These are phyloP conservation scores for Cutaneotrichosporon daszewskae DNA, from an alignment of 1,284 basidiomycete species.

Conservation along the genomic window DNA sequence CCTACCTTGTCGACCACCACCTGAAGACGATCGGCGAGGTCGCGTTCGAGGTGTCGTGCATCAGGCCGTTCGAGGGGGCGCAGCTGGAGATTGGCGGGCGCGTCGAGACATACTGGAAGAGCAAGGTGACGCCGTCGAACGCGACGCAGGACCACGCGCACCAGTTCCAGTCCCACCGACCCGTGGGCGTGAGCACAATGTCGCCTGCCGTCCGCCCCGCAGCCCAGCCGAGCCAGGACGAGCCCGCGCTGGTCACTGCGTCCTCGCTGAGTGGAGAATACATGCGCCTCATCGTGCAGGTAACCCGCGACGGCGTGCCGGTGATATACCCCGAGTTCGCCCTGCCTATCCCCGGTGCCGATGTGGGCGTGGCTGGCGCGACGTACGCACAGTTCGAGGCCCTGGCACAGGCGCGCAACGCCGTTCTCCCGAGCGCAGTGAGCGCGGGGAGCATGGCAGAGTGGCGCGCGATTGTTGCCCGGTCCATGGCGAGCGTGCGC, in stretches of 20 bases:
- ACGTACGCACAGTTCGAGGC: constrained; percentile 70
- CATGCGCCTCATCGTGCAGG: constrained; percentile 78
- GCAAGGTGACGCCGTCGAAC: constrained; percentile 59
- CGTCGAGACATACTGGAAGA: constrained; percentile 96
- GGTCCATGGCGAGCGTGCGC: constrained; percentile 64
- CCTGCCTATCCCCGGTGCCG: constrained; percentile 67
- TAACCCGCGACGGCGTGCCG: constrained; percentile 82
- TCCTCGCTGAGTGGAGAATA: constrained; percentile 70
- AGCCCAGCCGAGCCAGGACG: constrained; percentile 15
- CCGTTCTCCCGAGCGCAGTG: constrained; percentile 40
- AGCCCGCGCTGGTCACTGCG: constrained; percentile 45
- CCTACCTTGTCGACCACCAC: constrained; percentile 87
- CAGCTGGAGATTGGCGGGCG: constrained; percentile 94
- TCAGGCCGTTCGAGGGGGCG: constrained; percentile 86
- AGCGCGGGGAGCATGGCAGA: constrained; percentile 49
- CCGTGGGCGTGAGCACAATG: constrained; percentile 40
- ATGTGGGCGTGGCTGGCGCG: constrained; percentile 76
- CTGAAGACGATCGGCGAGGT: constrained; percentile 95
- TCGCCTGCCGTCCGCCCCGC: constrained; percentile 36
- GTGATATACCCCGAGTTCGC: constrained; percentile 69
- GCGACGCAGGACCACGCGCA: constrained; percentile 48
- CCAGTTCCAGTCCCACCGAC: constrained; percentile 45
- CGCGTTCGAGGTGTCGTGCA: constrained; percentile 79
- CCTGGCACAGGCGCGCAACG: constrained; percentile 57
- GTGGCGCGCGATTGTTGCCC: constrained; percentile 57